Percentiles rank a stretch among this genome's conserved stretches.
Conservation (phyloP, 2,329 filamentous ascomycete species). For the Fusarium sp. region DNA sequence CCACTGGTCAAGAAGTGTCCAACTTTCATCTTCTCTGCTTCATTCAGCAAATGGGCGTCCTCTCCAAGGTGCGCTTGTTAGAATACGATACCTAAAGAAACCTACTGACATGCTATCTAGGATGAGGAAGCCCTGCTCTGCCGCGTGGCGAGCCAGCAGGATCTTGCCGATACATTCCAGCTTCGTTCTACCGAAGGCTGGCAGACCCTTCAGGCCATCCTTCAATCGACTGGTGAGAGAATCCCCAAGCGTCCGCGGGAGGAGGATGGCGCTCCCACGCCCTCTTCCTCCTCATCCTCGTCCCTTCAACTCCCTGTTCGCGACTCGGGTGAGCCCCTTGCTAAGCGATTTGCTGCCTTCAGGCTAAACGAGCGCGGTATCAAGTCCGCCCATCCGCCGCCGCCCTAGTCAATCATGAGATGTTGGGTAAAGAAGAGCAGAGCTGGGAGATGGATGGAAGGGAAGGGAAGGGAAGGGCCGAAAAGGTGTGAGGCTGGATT, state of each 20-base stretch:
- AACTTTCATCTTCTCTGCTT: slow-evolving; percentile 97
- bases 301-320: slow-evolving; percentile 46
- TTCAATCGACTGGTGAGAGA: slow-evolving; percentile 97
- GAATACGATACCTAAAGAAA: neutral
- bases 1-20: slow-evolving; percentile 75
- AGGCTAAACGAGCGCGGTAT: slow-evolving; percentile 64
- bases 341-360: slow-evolving; percentile 75
- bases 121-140: slow-evolving; percentile 90
- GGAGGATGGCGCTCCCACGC: slow-evolving; percentile 50
- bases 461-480: neutral
- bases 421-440: slow-evolving; percentile 9
- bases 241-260: slow-evolving; percentile 75
- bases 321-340: slow-evolving; percentile 65
- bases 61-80: slow-evolving; percentile 77
- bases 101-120: slow-evolving; percentile 58
- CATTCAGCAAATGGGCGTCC: slow-evolving; percentile 80
- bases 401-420: slow-evolving; percentile 38
- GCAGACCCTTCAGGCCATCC: slow-evolving; percentile 91
- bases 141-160: slow-evolving; percentile 83
- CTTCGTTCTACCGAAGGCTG: slow-evolving; percentile 89
- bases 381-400: slow-evolving; percentile 39
- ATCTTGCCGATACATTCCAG: slow-evolving; percentile 82
- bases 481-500: slow-evolving; percentile 17
- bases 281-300: slow-evolving; percentile 45
- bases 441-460: neutral